Percentiles rank a stretch among this genome's conserved stretches.
These are phyloP conservation scores for Zea mays DNA, from an alignment of 176 grass and related monocot species.

Conservation along the genomic window Zm-B73-REFERENCE-NAM-5.0 NC_050096.1:14208001-14208500, in stretches of 20 bases:
- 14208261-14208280: constrained; percentile 81
- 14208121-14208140: constrained; percentile 78
- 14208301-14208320: constrained; percentile 92
- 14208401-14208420: not conserved
- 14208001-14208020: constrained; percentile 67
- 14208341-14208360: constrained; percentile 89
- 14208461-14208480: constrained; percentile 1
- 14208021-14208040: constrained; percentile 72
- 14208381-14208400: constrained; percentile 94
- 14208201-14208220: constrained; percentile 55
- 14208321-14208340: constrained; percentile 85
- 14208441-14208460: not conserved
- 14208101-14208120: constrained; percentile 54
- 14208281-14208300: constrained; percentile 65
- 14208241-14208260: constrained; percentile 92
- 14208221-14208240: constrained; percentile 59
- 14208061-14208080: constrained; percentile 77
- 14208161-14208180: constrained; percentile 69
- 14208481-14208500: not conserved
- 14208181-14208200: constrained; percentile 53
- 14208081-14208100: constrained; percentile 55
- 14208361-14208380: constrained; percentile 89
- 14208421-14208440: constrained; percentile 20
- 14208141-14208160: constrained; percentile 76
- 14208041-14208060: constrained; percentile 83